phyloP scores from a whole-genome alignment of 768 basidiomycete genomes.

The Sporobolomyces roseus region DNA sequence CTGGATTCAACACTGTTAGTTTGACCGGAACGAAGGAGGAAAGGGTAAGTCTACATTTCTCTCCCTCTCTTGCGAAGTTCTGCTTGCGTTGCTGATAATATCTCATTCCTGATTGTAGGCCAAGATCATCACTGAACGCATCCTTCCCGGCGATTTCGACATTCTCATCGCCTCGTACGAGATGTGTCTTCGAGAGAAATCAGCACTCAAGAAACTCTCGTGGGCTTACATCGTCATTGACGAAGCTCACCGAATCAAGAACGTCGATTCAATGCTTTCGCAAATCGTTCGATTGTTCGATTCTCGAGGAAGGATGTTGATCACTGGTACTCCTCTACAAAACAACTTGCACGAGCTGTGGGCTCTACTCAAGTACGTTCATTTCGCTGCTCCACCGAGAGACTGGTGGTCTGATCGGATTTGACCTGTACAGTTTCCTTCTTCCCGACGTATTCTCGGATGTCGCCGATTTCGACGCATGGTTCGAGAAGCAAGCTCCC shows the following conservation, averaged over 20 bases:
- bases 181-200: constrained; percentile 90
- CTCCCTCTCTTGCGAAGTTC: not conserved
- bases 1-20: constrained; percentile 74
- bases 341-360: constrained; percentile 95
- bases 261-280: constrained; percentile 89
- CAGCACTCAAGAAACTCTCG: constrained; percentile 84
- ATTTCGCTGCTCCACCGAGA: not conserved
- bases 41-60: constrained; percentile 53
- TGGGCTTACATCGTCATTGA: constrained; percentile 99
- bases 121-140: constrained; percentile 68
- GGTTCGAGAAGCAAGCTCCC: constrained; percentile 66
- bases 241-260: constrained; percentile 98
- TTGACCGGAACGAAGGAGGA: constrained; percentile 88
- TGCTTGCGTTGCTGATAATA: not conserved
- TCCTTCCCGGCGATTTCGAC: constrained; percentile 84
- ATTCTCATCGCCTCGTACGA: constrained; percentile 96
- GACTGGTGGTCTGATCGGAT: not conserved
- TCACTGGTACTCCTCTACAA: constrained; percentile 89
- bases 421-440: constrained; percentile 71
- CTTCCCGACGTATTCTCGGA: constrained; percentile 93
- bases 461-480: constrained; percentile 84
- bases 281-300: constrained; percentile 90
- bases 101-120: constrained; percentile 49
- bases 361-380: constrained; percentile 47
- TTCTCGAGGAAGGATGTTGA: constrained; percentile 81